Percentiles rank a stretch among this genome's conserved stretches.
These are phyloP conservation scores for Cryphonectria carpinicola DNA, from an alignment of 2,329 filamentous ascomycete species.

Conservation along the genomic window DNA sequence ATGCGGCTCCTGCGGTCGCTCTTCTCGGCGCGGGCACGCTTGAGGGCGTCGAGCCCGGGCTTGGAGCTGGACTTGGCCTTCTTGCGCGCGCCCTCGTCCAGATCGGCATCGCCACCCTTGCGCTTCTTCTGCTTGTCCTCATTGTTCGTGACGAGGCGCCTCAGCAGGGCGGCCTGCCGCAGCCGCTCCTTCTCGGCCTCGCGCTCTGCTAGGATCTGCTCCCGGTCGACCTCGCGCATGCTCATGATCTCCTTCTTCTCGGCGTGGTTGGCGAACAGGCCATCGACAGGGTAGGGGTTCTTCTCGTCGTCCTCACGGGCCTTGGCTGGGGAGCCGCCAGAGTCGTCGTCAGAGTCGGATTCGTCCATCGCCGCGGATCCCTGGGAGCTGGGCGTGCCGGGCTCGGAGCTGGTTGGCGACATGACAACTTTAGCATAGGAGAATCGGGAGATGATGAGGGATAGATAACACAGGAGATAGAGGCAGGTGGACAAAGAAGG, in stretches of 20 bases:
- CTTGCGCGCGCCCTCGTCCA: constrained; percentile 78
- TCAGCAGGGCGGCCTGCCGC: constrained; percentile 80
- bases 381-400: constrained; percentile 66
- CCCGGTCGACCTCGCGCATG: constrained; percentile 88
- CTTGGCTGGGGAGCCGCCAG: constrained; percentile 57
- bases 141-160: constrained; percentile 71
- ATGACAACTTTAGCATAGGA: constrained; percentile 26
- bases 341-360: constrained; percentile 70
- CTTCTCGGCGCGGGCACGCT: constrained; percentile 65
- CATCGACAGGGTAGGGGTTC: constrained; percentile 82
- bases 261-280: constrained; percentile 74
- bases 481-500: neutral
- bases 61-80: constrained; percentile 73
- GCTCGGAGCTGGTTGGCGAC: constrained; percentile 22
- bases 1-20: constrained; percentile 66
- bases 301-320: constrained; percentile 56
- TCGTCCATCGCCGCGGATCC: constrained; percentile 89
- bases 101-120: constrained; percentile 76
- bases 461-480: too few species aligned
- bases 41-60: constrained; percentile 72
- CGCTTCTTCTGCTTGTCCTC: constrained; percentile 71
- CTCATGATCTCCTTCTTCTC: constrained; percentile 81
- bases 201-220: constrained; percentile 81
- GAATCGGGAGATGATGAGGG: neutral
- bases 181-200: constrained; percentile 80